phyloP scores from a whole-genome alignment of 805 yeast genomes.

The Saturnispora quitensis region DNA sequence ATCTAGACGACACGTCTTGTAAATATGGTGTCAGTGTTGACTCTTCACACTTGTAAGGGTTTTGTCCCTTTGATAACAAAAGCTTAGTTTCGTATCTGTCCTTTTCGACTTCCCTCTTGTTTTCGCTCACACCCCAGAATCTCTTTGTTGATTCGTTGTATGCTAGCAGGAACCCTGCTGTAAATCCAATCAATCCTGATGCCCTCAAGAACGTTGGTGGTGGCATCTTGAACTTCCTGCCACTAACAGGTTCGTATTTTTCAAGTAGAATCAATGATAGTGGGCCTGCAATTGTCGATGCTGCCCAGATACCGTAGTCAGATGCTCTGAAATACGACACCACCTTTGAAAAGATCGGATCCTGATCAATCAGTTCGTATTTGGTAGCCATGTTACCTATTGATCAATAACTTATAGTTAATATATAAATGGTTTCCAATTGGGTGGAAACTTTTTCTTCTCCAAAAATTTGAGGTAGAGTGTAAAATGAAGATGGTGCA shows the following conservation, averaged over 20 bases:
- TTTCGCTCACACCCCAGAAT: constrained; percentile 73
- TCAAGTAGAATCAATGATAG: constrained; percentile 35
- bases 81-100: constrained; percentile 70
- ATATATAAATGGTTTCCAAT: not conserved
- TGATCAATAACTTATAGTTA: not conserved
- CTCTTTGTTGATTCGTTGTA: constrained; percentile 60
- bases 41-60: constrained; percentile 49
- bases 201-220: constrained; percentile 50
- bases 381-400: constrained; percentile 14
- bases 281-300: constrained; percentile 43
- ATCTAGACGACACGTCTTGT: constrained; percentile 68
- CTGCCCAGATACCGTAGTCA: constrained; percentile 48
- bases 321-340: constrained; percentile 61
- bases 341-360: constrained; percentile 68
- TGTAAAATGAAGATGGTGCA: not conserved
- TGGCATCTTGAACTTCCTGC: constrained; percentile 39
- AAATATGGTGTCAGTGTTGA: constrained; percentile 58
- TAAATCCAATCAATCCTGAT: constrained; percentile 50
- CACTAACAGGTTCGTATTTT: constrained; percentile 38
- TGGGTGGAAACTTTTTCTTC: not conserved
- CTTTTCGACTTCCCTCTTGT: constrained; percentile 55
- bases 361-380: constrained; percentile 52
- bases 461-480: not conserved
- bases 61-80: constrained; percentile 51
- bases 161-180: constrained; percentile 68